These are phyloP conservation scores for Acanthamoeba sp. DNA, from an alignment of 208 protist genomes.

Conservation along the genomic window DNA sequence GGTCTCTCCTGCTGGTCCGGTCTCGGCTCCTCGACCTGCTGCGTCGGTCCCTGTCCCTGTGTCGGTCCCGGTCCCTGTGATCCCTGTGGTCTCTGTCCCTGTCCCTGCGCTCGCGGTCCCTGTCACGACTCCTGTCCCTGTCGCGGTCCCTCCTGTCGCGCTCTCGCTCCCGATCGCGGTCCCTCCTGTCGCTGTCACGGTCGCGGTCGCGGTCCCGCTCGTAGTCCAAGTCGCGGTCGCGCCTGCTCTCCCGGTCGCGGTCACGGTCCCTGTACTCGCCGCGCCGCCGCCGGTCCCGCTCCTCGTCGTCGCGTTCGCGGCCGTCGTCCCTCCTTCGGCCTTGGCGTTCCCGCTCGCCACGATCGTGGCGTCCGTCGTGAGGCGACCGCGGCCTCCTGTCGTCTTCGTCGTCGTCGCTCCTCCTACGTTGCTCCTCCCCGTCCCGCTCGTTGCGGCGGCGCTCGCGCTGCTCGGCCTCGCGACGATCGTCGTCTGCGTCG, in stretches of 20 bases:
- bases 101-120: not conserved
- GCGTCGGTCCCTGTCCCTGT: constrained; percentile 74
- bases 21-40: constrained; percentile 72
- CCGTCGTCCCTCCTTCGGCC: not conserved
- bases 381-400: not conserved
- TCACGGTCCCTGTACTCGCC: not conserved
- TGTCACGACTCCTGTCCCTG: constrained; percentile 31
- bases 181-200: constrained; percentile 66
- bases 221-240: not conserved
- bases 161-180: constrained; percentile 77
- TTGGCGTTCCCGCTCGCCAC: not conserved
- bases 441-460: constrained; percentile 13
- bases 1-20: not conserved
- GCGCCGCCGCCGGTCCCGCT: not conserved
- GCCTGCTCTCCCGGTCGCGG: not conserved
- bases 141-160: constrained; percentile 25
- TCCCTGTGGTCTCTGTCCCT: constrained; percentile 77
- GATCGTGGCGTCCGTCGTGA: not conserved
- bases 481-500: constrained; percentile 70
- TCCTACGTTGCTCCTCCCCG: not conserved
- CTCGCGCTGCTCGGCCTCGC: not conserved
- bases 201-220: not conserved
- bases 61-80: constrained; percentile 35
- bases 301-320: constrained; percentile 51
- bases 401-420: not conserved